Percentiles rank a stretch among this genome's conserved stretches.
phyloP scores from a whole-genome alignment of 768 basidiomycete species.

The Cystofilobasidium bisporidii region DNA sequence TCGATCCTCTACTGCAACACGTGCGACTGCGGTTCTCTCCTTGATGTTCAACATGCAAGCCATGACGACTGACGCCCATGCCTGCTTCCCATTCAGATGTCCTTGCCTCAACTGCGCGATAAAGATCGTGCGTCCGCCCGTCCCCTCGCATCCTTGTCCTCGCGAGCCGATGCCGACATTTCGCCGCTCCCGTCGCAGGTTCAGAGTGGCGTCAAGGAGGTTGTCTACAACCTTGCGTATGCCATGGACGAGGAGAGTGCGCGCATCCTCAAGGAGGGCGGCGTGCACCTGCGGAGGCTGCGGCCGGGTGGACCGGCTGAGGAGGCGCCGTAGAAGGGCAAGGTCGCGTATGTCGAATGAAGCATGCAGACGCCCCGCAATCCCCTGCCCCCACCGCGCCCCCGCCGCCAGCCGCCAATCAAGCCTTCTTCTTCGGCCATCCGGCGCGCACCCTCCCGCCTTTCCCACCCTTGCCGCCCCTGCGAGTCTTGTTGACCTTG shows the following conservation, averaged over 20 bases:
- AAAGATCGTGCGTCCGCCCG: constrained; percentile 71
- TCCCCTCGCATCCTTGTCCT: not conserved
- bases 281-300: constrained; percentile 56
- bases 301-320: not conserved
- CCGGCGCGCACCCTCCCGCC: too few species aligned
- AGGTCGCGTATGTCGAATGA: too few species aligned
- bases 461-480: too few species aligned
- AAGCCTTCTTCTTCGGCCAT: too few species aligned
- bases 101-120: constrained; percentile 93
- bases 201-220: constrained; percentile 80
- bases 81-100: constrained; percentile 60
- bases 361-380: too few species aligned
- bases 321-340: not conserved
- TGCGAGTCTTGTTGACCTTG: too few species aligned
- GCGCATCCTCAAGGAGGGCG: constrained; percentile 64
- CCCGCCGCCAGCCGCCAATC: too few species aligned
- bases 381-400: too few species aligned
- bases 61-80: too few species aligned
- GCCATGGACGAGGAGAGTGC: constrained; percentile 91
- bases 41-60: too few species aligned
- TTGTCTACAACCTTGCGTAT: constrained; percentile 90
- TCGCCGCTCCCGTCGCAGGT: constrained; percentile 1
- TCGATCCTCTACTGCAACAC: constrained; percentile 97
- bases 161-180: not conserved
- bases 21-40: constrained; percentile 46